Percentiles rank a stretch among this genome's conserved stretches.
Evolutionary conservation across 73 alveolate species (phyloP).

Genomic region (Paramecium biaurelia): DNA sequence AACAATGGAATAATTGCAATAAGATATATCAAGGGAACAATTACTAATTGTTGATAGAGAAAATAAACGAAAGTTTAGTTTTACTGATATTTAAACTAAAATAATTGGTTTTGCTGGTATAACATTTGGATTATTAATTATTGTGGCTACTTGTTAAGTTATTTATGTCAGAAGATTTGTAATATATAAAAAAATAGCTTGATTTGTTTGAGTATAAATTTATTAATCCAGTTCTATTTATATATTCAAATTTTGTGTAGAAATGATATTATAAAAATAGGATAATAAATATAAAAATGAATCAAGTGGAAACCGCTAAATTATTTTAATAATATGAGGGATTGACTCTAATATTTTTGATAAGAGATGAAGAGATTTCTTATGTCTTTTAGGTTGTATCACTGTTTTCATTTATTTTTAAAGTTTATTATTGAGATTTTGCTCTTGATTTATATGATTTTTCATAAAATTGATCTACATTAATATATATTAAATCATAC

Average conservation of each 20-base stretch:
- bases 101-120: conserved; percentile 49
- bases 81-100: not conserved
- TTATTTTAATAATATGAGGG: not conserved
- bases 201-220: not conserved
- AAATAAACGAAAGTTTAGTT: not conserved
- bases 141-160: conserved; percentile 54
- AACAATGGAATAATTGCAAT: conserved; percentile 9
- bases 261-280: not conserved
- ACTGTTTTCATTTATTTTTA: not conserved
- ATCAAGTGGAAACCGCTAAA: not conserved
- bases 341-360: not conserved
- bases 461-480: not conserved
- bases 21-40: conserved; percentile 29
- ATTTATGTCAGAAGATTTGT: conserved; percentile 38
- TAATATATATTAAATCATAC: not conserved
- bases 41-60: conserved; percentile 3
- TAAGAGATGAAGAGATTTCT: not conserved
- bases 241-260: not conserved
- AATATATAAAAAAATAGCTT: not conserved
- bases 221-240: not conserved
- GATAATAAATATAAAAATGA: not conserved
- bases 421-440: not conserved
- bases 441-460: not conserved
- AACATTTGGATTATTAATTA: conserved; percentile 34
- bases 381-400: not conserved